A percentile compares a stretch with the other conserved stretches of the same genome.
phyloP scores from a whole-genome alignment of 1,284 basidiomycete genomes.

The Thecaphora thlaspeos region DNA sequence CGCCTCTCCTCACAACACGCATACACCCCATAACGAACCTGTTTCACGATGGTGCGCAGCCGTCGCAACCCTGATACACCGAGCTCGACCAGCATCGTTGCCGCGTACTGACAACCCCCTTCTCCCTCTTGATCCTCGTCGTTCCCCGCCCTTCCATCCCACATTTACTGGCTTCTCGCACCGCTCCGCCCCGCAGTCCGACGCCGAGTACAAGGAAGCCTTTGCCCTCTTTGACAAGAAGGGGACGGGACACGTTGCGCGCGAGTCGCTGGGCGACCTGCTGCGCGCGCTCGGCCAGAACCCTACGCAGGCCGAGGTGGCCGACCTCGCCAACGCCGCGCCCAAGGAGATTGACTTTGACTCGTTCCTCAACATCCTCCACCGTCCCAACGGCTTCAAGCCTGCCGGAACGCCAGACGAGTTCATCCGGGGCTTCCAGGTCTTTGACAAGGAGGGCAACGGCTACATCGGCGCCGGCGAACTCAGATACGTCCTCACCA shows the following conservation, averaged over 20 bases:
- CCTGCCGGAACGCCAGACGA: slow-evolving; percentile 74
- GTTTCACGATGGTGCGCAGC: no score
- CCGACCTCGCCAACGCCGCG: slow-evolving; percentile 72
- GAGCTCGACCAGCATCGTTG: no score
- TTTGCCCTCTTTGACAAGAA: slow-evolving; percentile 98
- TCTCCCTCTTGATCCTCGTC: no score
- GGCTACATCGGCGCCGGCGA: slow-evolving; percentile 91
- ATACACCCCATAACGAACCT: no score
- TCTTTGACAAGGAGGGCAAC: slow-evolving; percentile 97
- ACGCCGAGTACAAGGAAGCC: slow-evolving; percentile 71
- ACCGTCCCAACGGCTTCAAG: slow-evolving; percentile 94
- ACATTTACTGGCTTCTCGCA: no score
- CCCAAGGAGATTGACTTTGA: slow-evolving; percentile 69
- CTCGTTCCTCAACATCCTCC: slow-evolving; percentile 81
- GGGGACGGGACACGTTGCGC: slow-evolving; percentile 82
- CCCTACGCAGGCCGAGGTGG: slow-evolving; percentile 93
- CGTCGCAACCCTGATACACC: no score
- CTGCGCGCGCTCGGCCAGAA: slow-evolving; percentile 94
- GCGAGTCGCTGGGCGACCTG: slow-evolving; percentile 89
- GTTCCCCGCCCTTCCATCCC: no score
- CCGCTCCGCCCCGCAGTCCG: no score
- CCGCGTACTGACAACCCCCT: no score
- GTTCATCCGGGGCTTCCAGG: slow-evolving; percentile 98
- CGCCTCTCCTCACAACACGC: no score
- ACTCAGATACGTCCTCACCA: slow-evolving; percentile 90